Base-by-base conservation (phyloP, 306 rosid genomes). In the Dicorynia guianensis region DNA sequence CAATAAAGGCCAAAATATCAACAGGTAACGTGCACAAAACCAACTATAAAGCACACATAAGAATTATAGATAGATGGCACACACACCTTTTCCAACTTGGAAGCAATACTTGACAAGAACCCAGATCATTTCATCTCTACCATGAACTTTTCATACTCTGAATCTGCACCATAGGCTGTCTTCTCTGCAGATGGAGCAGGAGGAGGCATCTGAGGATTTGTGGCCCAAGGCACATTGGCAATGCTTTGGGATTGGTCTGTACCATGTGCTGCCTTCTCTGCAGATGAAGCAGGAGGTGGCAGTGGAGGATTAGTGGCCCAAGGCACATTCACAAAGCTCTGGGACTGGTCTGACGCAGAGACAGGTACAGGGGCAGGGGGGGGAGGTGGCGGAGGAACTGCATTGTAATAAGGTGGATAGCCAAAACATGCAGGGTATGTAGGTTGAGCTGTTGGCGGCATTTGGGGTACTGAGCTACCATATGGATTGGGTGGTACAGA, bases 101-200 rank as follows among this genome's bases (percentile, higher is more conserved):
- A 72, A 66, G 69, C 66, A 36, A 52, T n/a, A 12, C 36, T 14
- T 9, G 30, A 74, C 44, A 57, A 6, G 77, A 74, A 72, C 68
- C 78, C 19, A 11, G 33, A 77, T 96, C 89, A 96, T 80, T 92
- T 96, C 91, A 91, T 92, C 90, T 96, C 98, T 30, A 96, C 90
- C 99, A 96, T 96, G 89, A 95, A 95, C 82, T 87, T 95, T 85
- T 96, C 99, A 39, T 92, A 96, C 82, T 92, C 98, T 5, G 97
- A 88, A 72, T 96, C 98, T 52, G 97, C 89, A 61, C 89, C 98
- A 63, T 86, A 76, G 12, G 87, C 38, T 57, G 90, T 18, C 74
- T 83, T 89, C 80, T 89, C 97, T 0, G 87, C 82, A 43, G 97
- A 69, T 59, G 97, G 58, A 70, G 76, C 43, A 66, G 92, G 88